These are phyloP conservation scores for Penicillium sp. DNA, from an alignment of 2,329 filamentous ascomycete species.

Conservation along the genomic window DNA sequence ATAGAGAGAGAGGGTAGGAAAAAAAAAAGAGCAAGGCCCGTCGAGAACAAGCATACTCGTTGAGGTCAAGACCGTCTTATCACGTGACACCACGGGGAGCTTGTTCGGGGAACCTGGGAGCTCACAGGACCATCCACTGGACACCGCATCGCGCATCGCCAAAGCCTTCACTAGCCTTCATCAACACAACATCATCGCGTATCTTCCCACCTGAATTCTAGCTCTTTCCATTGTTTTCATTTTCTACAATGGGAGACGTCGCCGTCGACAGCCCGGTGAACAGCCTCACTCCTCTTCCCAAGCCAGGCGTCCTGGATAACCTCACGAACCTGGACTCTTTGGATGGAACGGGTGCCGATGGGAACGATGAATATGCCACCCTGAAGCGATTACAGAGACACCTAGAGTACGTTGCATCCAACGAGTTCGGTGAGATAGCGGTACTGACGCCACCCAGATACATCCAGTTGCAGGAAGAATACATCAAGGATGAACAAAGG, in stretches of 20 bases:
- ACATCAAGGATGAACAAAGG: constrained; percentile 99
- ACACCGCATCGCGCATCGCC: constrained; percentile 15
- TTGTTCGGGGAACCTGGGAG: constrained; percentile 11
- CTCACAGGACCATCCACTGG: constrained; percentile 7
- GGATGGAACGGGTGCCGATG: constrained; percentile 79
- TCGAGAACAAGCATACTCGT: too few relatives aligned
- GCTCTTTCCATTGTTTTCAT: not conserved
- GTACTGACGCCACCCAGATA: constrained; percentile 59
- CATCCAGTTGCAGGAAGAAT: constrained; percentile 98
- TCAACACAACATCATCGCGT: not conserved
- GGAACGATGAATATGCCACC: constrained; percentile 89
- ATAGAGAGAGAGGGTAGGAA: not conserved
- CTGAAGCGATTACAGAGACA: constrained; percentile 97
- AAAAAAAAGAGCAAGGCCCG: too few relatives aligned
- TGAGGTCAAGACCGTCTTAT: too few relatives aligned
- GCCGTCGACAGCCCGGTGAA: constrained; percentile 80
- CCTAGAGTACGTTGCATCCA: constrained; percentile 71
- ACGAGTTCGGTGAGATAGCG: not conserved
- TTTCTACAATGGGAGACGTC: constrained; percentile 76
- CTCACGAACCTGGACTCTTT: constrained; percentile 91
- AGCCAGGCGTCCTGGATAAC: constrained; percentile 72
- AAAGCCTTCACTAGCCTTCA: constrained; percentile 10
- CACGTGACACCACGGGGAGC: constrained; percentile 19
- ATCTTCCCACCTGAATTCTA: not conserved
- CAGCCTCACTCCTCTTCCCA: constrained; percentile 77